These are phyloP conservation scores for Leptographium flavum DNA, from an alignment of 2,329 filamentous ascomycete genomes.

Conservation along the genomic window DNA sequence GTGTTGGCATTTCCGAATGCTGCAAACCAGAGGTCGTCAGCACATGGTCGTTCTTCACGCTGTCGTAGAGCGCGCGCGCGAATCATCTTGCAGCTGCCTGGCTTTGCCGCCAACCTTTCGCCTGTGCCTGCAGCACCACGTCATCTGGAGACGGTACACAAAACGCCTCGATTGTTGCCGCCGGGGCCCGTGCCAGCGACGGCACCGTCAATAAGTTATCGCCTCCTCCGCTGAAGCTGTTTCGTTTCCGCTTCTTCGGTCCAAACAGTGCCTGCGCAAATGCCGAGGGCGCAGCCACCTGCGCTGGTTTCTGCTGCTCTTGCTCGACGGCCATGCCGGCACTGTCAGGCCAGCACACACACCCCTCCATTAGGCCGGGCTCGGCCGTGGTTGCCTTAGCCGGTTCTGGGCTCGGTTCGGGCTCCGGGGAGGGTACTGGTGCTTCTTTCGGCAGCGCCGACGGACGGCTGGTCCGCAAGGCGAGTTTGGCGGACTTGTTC, in stretches of 20 bases:
- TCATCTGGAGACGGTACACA: conserved; percentile 84
- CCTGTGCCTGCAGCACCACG: conserved; percentile 72
- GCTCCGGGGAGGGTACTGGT: neutral
- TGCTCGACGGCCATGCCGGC: neutral
- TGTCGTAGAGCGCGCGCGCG: neutral
- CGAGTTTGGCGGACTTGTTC: conserved; percentile 10
- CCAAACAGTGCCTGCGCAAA: conserved; percentile 41
- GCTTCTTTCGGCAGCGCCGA: neutral
- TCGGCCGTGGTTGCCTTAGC: neutral
- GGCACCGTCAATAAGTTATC: conserved; percentile 30
- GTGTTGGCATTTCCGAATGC: conserved; percentile 36
- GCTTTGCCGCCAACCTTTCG: conserved; percentile 62
- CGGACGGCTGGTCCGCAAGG: conserved; percentile 4
- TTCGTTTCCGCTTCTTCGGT: conserved; percentile 14
- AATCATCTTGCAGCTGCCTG: conserved; percentile 27
- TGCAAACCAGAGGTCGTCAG: conserved; percentile 24
- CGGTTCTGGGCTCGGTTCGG: too few species aligned
- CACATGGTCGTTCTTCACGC: neutral
- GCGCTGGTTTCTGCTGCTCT: conserved; percentile 2
- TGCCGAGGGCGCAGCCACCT: conserved; percentile 30
- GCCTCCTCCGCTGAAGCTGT: conserved; percentile 15
- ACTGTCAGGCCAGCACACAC: neutral
- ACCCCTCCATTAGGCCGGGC: neutral
- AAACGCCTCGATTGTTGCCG: conserved; percentile 42
- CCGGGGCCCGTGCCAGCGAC: conserved; percentile 33